These are phyloP conservation scores for Diplocarpon mali DNA, from an alignment of 2,329 filamentous ascomycete genomes.

Conservation along the genomic window DNA sequence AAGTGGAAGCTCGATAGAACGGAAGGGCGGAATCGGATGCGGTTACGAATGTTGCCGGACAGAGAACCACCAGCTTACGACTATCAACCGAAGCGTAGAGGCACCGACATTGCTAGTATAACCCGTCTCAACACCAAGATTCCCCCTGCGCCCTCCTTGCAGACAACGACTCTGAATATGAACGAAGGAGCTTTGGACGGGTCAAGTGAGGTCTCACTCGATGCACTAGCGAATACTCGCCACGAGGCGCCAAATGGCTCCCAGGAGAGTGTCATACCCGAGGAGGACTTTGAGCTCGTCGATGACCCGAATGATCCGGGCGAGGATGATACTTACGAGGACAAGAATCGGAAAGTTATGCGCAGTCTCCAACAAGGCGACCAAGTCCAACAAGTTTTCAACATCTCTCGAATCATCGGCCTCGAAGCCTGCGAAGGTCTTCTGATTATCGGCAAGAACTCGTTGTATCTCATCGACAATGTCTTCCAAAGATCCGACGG, in stretches of 20 bases:
- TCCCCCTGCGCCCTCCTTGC: conserved; percentile 1
- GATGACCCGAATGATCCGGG: conserved; percentile 85
- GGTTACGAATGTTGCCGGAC: conserved; percentile 76
- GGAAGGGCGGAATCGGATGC: conserved; percentile 91
- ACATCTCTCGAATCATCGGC: conserved; percentile 87
- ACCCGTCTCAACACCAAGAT: conserved; percentile 28
- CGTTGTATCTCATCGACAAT: conserved; percentile 89
- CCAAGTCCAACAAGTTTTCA: conserved; percentile 86
- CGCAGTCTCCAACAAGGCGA: conserved; percentile 83
- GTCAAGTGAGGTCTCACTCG: conserved; percentile 8
- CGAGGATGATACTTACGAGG: conserved; percentile 75
- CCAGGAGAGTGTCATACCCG: conserved; percentile 31
- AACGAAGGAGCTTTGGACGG: conserved; percentile 7
- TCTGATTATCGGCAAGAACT: conserved; percentile 83
- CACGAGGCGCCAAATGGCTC: conserved; percentile 9
- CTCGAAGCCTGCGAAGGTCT: conserved; percentile 90
- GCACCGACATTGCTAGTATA: conserved; percentile 32
- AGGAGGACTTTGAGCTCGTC: conserved; percentile 93
- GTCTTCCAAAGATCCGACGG: conserved; percentile 92
- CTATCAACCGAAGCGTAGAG: conserved; percentile 75
- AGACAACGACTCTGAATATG: conserved; percentile 9
- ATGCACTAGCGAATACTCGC: conserved; percentile 9
- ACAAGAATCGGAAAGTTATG: conserved; percentile 98
- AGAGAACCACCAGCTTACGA: conserved; percentile 54
- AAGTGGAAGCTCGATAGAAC: conserved; percentile 95